Conservation (phyloP, 169 alveolate species). For the Eimeria acervulina region DNA sequence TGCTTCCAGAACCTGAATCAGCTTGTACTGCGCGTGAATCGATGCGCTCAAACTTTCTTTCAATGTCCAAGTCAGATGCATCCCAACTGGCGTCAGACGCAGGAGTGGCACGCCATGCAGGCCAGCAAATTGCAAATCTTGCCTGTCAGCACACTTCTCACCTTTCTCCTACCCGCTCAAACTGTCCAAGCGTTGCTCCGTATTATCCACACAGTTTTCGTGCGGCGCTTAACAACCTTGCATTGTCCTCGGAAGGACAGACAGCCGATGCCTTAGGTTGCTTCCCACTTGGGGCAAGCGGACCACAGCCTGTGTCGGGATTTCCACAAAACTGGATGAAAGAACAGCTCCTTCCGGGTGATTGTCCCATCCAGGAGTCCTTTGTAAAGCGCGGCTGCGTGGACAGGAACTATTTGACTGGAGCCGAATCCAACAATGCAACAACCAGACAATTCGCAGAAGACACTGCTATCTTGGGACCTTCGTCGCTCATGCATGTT, state of each 20-base stretch:
- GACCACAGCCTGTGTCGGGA: conserved; percentile 15
- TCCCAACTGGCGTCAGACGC: conserved; percentile 2
- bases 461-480: background rate
- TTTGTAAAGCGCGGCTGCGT: background rate
- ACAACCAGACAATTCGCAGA: background rate
- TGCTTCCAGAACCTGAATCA: background rate
- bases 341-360: background rate
- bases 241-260: background rate
- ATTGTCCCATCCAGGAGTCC: background rate
- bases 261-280: conserved; percentile 10
- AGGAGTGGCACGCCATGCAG: background rate
- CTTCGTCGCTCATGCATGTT: background rate
- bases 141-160: background rate
- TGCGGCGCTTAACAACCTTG: background rate
- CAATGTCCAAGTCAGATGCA: background rate
- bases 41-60: background rate
- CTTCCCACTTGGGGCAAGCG: conserved; percentile 55
- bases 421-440: background rate
- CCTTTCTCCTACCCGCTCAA: background rate
- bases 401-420: background rate
- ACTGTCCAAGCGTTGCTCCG: background rate
- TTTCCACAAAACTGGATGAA: background rate
- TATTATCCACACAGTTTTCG: background rate
- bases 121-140: background rate
- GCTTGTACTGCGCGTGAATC: background rate